These are phyloP conservation scores for Tolypocladium ovalisporum DNA, from an alignment of 2,329 filamentous ascomycete genomes.

Conservation along the genomic window DNA sequence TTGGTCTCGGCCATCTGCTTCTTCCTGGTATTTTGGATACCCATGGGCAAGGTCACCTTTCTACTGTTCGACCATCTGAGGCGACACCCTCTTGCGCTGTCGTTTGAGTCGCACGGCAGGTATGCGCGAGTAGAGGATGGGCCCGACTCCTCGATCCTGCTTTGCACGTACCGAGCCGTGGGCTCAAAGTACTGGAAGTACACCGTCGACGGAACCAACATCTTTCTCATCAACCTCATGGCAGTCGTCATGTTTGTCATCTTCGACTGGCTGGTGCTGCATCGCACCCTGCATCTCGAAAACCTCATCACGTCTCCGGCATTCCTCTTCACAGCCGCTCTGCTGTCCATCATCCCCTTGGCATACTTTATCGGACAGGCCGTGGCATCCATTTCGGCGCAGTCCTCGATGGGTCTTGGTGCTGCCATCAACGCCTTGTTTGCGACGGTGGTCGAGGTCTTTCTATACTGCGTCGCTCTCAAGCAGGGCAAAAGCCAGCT, in stretches of 20 bases:
- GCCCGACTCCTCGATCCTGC: slow-evolving; percentile 72
- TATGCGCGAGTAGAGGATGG: slow-evolving; percentile 61
- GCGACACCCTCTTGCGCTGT: slow-evolving; percentile 82
- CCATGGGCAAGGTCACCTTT: slow-evolving; percentile 92
- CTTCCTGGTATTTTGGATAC: slow-evolving; percentile 95
- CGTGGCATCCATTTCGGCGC: slow-evolving; percentile 94
- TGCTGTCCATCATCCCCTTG: slow-evolving; percentile 89
- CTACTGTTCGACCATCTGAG: slow-evolving; percentile 85
- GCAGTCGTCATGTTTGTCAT: slow-evolving; percentile 90
- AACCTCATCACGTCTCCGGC: slow-evolving; percentile 70
- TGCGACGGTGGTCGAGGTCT: slow-evolving; percentile 94
- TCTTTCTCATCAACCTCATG: slow-evolving; percentile 96
- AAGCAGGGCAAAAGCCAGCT: slow-evolving; percentile 85
- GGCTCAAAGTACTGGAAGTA: slow-evolving; percentile 98
- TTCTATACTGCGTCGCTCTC: slow-evolving; percentile 89
- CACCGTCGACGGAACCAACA: slow-evolving; percentile 95
- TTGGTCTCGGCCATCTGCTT: slow-evolving; percentile 83
- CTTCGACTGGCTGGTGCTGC: slow-evolving; percentile 78
- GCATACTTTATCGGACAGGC: slow-evolving; percentile 99
- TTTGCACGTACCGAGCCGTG: slow-evolving; percentile 95
- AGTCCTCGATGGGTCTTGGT: slow-evolving; percentile 96
- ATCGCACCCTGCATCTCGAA: slow-evolving; percentile 56
- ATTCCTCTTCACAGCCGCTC: slow-evolving; percentile 71
- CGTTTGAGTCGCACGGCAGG: slow-evolving; percentile 78
- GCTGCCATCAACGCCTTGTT: slow-evolving; percentile 98